These are phyloP conservation scores for Auricularia heimuer DNA, from an alignment of 768 basidiomycete genomes.

Conservation along the genomic window DNA sequence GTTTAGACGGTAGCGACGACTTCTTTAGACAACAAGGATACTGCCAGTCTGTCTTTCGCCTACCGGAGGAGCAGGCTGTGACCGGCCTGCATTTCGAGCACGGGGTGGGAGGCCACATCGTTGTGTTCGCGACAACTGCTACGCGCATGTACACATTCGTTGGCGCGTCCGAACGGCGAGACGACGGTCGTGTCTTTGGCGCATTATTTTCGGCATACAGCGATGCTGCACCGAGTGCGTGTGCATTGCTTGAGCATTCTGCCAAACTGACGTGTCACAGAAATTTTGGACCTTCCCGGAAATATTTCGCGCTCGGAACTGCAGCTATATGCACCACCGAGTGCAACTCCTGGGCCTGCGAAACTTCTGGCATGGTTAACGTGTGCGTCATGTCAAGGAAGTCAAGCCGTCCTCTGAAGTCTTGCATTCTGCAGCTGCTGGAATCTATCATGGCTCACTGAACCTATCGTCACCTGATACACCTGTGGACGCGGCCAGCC, in stretches of 20 bases:
- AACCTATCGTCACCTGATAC: slow-evolving; percentile 66
- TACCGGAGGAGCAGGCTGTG: slow-evolving; percentile 74
- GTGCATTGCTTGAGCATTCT: slow-evolving; percentile 2
- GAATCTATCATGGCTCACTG: slow-evolving; percentile 77
- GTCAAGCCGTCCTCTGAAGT: background rate
- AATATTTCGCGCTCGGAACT: slow-evolving; percentile 66
- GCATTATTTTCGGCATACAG: slow-evolving; percentile 63
- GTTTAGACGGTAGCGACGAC: slow-evolving; percentile 85
- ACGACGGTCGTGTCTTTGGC: slow-evolving; percentile 71
- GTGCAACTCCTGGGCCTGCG: slow-evolving; percentile 60
- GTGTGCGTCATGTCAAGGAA: slow-evolving; percentile 31
- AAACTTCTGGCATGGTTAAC: slow-evolving; percentile 86
- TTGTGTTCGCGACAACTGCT: slow-evolving; percentile 77
- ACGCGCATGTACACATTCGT: slow-evolving; percentile 87
- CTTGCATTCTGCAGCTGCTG: slow-evolving; percentile 45
- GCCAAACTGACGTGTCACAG: slow-evolving; percentile 33
- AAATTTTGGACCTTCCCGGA: slow-evolving; percentile 86
- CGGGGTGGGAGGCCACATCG: slow-evolving; percentile 47
- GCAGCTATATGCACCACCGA: slow-evolving; percentile 64
- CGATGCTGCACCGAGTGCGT: slow-evolving; percentile 72
- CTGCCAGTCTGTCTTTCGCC: slow-evolving; percentile 58
- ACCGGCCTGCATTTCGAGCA: slow-evolving; percentile 79
- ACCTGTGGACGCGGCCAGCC: slow-evolving; percentile 65
- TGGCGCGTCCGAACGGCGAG: slow-evolving; percentile 56
- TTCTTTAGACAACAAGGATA: slow-evolving; percentile 86